Conservation (phyloP, 2,329 filamentous ascomycete genomes). For the Tolypocladium endophyticum region DNA sequence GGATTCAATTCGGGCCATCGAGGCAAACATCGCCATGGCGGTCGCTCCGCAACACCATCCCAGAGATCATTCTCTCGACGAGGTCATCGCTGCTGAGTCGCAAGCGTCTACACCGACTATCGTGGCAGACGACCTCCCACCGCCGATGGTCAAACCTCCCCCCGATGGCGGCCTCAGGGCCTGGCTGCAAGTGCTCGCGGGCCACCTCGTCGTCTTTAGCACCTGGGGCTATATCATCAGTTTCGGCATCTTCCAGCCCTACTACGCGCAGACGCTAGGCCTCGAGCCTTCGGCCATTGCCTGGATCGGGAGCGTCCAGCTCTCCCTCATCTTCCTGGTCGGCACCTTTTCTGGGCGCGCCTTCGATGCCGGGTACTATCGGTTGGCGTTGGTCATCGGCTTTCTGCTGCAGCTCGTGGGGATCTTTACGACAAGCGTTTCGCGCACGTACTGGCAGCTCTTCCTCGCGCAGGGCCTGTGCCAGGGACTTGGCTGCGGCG, state of each 20-base stretch:
- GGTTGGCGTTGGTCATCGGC: constrained; percentile 19
- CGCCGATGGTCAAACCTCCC: constrained; percentile 6
- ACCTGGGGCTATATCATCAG: constrained; percentile 28
- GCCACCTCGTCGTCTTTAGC: constrained; percentile 25
- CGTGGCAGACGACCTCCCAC: neutral
- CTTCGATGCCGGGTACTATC: constrained; percentile 30
- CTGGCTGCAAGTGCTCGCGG: constrained; percentile 27
- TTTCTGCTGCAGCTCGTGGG: constrained; percentile 32
- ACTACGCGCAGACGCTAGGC: constrained; percentile 23
- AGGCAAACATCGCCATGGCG: neutral
- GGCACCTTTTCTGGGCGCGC: constrained; percentile 30
- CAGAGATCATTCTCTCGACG: neutral
- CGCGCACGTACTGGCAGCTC: constrained; percentile 33
- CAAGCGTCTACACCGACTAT: neutral
- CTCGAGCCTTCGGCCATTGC: constrained; percentile 27
- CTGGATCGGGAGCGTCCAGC: constrained; percentile 39
- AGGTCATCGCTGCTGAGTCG: neutral
- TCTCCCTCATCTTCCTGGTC: constrained; percentile 28
- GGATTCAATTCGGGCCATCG: neutral
- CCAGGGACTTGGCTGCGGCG: constrained; percentile 42
- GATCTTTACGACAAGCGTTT: constrained; percentile 33
- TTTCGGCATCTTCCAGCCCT: constrained; percentile 27
- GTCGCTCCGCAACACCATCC: neutral
- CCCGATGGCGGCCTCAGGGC: constrained; percentile 25
- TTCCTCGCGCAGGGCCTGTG: constrained; percentile 45